Evolutionary conservation across 495 filamentous ascomycete species (phyloP).

Genomic region (Daldinia caldariorum): DNA sequence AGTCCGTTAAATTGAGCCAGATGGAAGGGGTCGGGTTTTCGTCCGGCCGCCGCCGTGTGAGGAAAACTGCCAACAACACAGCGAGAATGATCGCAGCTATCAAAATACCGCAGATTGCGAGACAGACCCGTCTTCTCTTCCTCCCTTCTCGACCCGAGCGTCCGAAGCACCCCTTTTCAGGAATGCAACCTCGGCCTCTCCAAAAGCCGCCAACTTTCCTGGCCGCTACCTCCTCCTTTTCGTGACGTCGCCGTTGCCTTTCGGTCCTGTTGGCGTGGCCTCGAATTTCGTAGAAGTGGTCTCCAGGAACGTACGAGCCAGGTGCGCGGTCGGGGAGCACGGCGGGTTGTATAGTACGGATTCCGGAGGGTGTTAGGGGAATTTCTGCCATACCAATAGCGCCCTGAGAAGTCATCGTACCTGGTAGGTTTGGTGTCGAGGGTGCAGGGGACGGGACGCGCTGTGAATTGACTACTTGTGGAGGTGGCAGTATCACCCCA

Average conservation of each 20-base stretch:
- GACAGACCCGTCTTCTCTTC: slow-evolving; percentile 69
- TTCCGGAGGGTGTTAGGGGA: slow-evolving; percentile 49
- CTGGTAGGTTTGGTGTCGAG: slow-evolving; percentile 52
- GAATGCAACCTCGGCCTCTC: slow-evolving; percentile 68
- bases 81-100: slow-evolving; percentile 68
- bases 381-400: slow-evolving; percentile 54
- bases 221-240: slow-evolving; percentile 69
- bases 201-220: slow-evolving; percentile 67
- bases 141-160: slow-evolving; percentile 69
- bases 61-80: slow-evolving; percentile 67
- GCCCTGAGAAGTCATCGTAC: slow-evolving; percentile 60
- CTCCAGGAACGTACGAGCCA: slow-evolving; percentile 50
- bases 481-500: slow-evolving; percentile 53
- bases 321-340: slow-evolving; percentile 50
- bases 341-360: slow-evolving; percentile 27
- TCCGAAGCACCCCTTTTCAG: slow-evolving; percentile 68
- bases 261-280: slow-evolving; percentile 53
- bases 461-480: slow-evolving; percentile 47
- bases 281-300: slow-evolving; percentile 48
- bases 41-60: slow-evolving; percentile 60
- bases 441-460: slow-evolving; percentile 59
- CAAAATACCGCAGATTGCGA: slow-evolving; percentile 62
- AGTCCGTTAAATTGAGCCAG: slow-evolving; percentile 86
- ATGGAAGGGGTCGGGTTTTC: slow-evolving; percentile 47
- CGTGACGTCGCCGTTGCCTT: slow-evolving; percentile 64